phyloP scores from a whole-genome alignment of 129 eudicot genomes.

The Centaurea solstitialis region DNA sequence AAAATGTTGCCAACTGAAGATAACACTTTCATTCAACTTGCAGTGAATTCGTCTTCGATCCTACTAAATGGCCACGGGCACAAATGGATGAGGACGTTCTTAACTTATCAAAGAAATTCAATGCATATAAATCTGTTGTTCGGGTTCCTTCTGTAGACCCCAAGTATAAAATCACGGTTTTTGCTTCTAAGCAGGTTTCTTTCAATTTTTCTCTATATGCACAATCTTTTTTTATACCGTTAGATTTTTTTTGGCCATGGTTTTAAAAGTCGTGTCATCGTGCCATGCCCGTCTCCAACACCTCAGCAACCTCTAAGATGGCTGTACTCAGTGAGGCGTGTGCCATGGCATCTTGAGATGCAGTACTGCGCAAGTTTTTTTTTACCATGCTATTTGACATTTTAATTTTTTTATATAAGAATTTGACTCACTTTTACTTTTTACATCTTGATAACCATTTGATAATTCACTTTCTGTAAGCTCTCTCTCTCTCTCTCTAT shows the following conservation, averaged over 20 bases:
- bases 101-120: conserved; percentile 59
- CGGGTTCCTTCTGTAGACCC: conserved; percentile 82
- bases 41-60: conserved; percentile 88
- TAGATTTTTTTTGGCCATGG: background rate
- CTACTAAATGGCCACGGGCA: conserved; percentile 75
- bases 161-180: conserved; percentile 72
- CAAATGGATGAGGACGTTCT: conserved; percentile 84
- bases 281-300: no score
- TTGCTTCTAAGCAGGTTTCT: conserved; percentile 89
- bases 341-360: no score
- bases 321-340: no score
- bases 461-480: no score
- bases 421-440: no score
- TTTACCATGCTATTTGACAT: no score
- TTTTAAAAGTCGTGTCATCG: no score
- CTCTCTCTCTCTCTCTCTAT: no score
- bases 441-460: no score
- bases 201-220: background rate
- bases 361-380: no score
- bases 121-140: conserved; percentile 74
- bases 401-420: no score
- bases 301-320: no score
- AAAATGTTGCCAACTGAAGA: background rate
- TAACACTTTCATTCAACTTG: conserved; percentile 22
- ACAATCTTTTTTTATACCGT: background rate